phyloP scores from a whole-genome alignment of 192 early-diverging fungal species.

The Oehlia diaphana region DNA sequence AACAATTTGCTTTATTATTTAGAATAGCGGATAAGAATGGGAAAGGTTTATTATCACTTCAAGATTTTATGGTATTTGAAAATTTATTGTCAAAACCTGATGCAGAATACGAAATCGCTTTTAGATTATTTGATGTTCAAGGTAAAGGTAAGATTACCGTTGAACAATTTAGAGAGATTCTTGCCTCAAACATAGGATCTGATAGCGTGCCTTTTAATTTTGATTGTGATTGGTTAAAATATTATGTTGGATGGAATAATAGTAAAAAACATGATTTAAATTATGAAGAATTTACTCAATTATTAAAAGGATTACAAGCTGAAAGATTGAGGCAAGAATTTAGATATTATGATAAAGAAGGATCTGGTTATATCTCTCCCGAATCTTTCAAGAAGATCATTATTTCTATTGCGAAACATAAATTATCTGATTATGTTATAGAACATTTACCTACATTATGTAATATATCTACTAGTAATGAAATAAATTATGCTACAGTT shows the following conservation, averaged over 20 bases:
- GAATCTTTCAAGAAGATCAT: conserved; percentile 64
- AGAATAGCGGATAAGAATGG: conserved; percentile 54
- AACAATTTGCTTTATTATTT: conserved; percentile 61
- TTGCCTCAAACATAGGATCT: conserved; percentile 48
- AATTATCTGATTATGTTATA: conserved; percentile 62
- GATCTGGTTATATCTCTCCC: conserved; percentile 59
- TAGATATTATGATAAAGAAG: conserved; percentile 66
- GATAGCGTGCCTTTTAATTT: conserved; percentile 70
- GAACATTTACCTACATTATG: conserved; percentile 61
- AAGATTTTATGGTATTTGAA: conserved; percentile 67
- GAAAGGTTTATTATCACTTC: conserved; percentile 50
- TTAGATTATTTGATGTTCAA: conserved; percentile 62
- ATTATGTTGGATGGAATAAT: conserved; percentile 60
- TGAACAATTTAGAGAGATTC: conserved; percentile 67
- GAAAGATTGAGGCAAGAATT: conserved; percentile 73
- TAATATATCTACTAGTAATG: conserved; percentile 58
- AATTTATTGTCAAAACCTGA: conserved; percentile 62
- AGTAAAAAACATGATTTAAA: conserved; percentile 56
- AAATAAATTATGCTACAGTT: conserved; percentile 66
- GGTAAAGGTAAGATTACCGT: conserved; percentile 62
- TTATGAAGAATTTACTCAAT: conserved; percentile 70
- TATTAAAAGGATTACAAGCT: conserved; percentile 67
- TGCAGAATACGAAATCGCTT: conserved; percentile 74
- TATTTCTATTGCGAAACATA: conserved; percentile 62
- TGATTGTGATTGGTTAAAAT: conserved; percentile 71